These are phyloP conservation scores for Solanum paucissectum DNA, from an alignment of 257 asterid genomes.

Conservation along the genomic window DNA sequence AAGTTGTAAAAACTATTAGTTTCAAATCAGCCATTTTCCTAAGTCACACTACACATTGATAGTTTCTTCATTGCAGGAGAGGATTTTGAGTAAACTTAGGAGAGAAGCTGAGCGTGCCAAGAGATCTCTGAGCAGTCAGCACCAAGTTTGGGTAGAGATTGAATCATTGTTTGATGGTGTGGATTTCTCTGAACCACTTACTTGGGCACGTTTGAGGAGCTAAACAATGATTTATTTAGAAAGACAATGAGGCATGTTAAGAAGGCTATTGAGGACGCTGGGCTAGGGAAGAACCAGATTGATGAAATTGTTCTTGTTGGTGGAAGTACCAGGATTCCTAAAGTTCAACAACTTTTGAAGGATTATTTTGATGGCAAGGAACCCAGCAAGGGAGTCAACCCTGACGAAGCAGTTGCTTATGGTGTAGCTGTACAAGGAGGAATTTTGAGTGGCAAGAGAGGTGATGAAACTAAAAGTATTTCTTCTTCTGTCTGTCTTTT, in stretches of 20 bases:
- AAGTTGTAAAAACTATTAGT: background rate
- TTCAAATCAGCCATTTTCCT: background rate
- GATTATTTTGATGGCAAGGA: background rate
- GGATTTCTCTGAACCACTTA: background rate
- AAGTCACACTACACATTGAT: background rate
- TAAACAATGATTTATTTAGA: background rate
- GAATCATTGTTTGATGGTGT: background rate
- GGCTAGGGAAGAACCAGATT: background rate
- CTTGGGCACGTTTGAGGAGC: background rate
- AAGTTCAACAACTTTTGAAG: background rate
- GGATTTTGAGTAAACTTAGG: background rate
- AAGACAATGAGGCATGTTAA: background rate
- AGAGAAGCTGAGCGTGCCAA: background rate
- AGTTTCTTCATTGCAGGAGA: background rate
- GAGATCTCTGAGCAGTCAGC: background rate
- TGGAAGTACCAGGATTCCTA: background rate
- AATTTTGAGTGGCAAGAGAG: background rate
- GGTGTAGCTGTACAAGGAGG: background rate
- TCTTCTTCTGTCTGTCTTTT: background rate
- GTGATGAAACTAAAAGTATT: background rate
- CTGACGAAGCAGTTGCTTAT: background rate
- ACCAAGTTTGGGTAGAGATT: background rate
- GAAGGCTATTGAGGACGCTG: background rate
- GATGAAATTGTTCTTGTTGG: background rate
- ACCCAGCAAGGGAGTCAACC: background rate